Percentiles rank a stretch among this genome's conserved stretches.
phyloP scores from a whole-genome alignment of 139 green algal species.

The Penium margaritaceum region DNA sequence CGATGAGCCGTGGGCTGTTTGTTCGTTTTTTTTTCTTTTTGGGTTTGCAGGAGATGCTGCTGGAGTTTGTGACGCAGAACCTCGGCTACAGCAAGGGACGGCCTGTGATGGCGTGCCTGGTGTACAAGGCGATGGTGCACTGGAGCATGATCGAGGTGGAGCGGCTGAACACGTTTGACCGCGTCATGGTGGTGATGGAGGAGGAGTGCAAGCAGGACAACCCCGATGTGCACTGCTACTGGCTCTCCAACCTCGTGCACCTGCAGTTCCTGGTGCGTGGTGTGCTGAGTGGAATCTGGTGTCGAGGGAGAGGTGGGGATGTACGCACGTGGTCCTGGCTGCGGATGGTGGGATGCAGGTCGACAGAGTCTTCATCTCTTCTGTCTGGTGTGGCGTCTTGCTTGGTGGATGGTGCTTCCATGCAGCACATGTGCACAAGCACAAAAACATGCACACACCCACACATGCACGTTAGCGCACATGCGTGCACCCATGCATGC shows the following conservation, averaged over 20 bases:
- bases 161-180: background rate
- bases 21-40: too few species aligned
- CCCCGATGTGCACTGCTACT: background rate
- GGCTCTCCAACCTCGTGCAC: background rate
- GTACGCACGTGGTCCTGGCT: too few species aligned
- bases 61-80: background rate
- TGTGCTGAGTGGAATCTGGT: background rate
- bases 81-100: background rate
- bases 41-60: slow-evolving; percentile 3
- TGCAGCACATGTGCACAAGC: too few species aligned
- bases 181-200: background rate
- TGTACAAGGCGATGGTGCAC: slow-evolving; percentile 18
- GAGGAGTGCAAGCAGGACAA: background rate
- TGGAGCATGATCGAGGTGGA: slow-evolving; percentile 8
- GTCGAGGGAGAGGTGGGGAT: too few species aligned
- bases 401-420: too few species aligned
- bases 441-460: too few species aligned
- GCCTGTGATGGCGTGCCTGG: background rate
- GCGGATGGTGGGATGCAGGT: too few species aligned
- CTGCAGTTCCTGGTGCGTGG: slow-evolving; percentile 15
- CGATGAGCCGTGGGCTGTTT: too few species aligned
- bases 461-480: too few species aligned
- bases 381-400: too few species aligned
- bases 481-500: too few species aligned
- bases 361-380: too few species aligned